Base-by-base conservation (phyloP, 805 yeast genomes). In the Wickerhamiella occidentalis region DNA sequence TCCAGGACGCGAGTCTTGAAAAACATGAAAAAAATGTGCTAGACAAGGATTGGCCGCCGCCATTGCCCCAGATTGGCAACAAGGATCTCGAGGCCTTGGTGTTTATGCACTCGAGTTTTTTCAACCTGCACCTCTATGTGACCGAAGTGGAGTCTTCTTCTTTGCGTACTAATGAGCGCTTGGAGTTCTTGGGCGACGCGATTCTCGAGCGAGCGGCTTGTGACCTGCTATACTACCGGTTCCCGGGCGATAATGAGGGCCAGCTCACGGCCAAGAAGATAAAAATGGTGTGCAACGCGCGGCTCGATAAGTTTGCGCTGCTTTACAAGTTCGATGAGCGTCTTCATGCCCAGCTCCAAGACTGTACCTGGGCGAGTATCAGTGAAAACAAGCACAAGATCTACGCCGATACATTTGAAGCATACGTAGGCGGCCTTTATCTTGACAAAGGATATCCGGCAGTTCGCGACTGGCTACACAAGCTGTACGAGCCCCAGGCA, bases 101-200 rank as follows among this genome's bases (percentile, higher is more conserved):
- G 7, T 45, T 37, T 21, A 45, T 35, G 37, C 48, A 45, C 37
- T 37, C 43, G 43, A 37, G 43, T 21, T 28, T 45, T 15, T 45
- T 37, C 43, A 45, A 45, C 26, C 37, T 45, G 43, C 48, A 45
- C 9, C 12, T 19, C 8, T 40, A 45, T n/a, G 48, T 45, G 6
- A 35, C 25, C n/a, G 40, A 37, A 19, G 37, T 37, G n/a, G 48
- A 45, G 36, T 17, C 26, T 36, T 17, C 36, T 4, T 22, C 37
- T 3, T 21, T 45, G 40, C 48, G 48, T 15, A 45, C 38, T 37
- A 45, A 45, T n/a, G 48, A 45, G 37, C 43, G 48, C 22, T 68
- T 87, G 19, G 97, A 90, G 67, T 90, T 86, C 60, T 68, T 85
- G 40, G 97, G 97, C 13, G 97, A 90, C 66, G 79, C 96, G 0